These are phyloP conservation scores for Coemansia sp. DNA, from an alignment of 192 early-diverging fungal genomes.

Conservation along the genomic window DNA sequence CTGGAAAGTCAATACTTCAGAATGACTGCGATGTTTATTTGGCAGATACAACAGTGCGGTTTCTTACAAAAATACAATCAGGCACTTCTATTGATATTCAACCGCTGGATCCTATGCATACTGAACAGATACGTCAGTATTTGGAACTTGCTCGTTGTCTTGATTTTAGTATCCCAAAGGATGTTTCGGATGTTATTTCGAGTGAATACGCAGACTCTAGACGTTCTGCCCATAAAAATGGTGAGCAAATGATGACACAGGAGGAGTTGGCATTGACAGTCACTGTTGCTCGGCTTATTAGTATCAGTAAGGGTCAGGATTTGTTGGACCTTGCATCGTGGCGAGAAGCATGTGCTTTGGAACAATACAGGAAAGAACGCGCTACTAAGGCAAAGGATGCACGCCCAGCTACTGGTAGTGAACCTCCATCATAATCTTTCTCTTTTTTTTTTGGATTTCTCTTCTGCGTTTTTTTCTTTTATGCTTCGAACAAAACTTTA, in stretches of 20 bases:
- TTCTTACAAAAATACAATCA: conserved; percentile 15
- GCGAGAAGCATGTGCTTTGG: conserved; percentile 42
- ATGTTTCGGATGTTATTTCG: conserved; percentile 62
- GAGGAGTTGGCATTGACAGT: conserved; percentile 40
- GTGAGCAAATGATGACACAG: conserved; percentile 46
- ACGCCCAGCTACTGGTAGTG: background rate
- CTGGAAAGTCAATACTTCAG: conserved; percentile 68
- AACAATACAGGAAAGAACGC: conserved; percentile 26
- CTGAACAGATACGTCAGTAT: conserved; percentile 59
- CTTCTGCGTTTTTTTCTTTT: background rate
- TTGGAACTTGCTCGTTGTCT: conserved; percentile 55
- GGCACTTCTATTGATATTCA: conserved; percentile 9
- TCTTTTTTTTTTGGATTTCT: background rate
- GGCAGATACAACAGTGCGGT: conserved; percentile 7
- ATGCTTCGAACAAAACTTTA: no score
- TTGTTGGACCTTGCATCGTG: conserved; percentile 42
- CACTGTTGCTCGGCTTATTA: conserved; percentile 48
- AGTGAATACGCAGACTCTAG: conserved; percentile 44
- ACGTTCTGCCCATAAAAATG: conserved; percentile 33
- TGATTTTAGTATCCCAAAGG: conserved; percentile 62
- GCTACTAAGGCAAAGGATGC: conserved; percentile 6
- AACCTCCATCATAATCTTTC: background rate
- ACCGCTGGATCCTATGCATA: conserved; percentile 52
- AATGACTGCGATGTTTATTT: conserved; percentile 60
- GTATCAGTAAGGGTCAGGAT: conserved; percentile 44